Base-by-base conservation (phyloP, 371 early-diverging fungal genomes). In the Polyrhizophydium stewartii region DNA sequence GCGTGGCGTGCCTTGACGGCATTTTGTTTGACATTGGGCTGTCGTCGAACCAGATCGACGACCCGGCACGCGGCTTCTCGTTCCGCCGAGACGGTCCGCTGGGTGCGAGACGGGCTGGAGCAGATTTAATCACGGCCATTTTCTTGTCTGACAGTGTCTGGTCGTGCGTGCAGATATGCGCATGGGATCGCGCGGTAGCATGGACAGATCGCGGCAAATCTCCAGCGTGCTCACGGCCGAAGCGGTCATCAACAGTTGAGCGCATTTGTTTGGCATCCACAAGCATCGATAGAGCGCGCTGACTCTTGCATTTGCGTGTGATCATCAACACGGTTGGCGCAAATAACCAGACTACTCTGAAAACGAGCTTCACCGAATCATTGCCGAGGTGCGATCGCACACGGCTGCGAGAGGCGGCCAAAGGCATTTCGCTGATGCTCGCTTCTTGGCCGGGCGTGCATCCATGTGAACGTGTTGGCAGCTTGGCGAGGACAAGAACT, bases 1-100 rank as follows among this genome's bases (percentile, higher is more conserved):
- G 7, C 28, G 49, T 7, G 28, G 7, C 75, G 10, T 79, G 78
- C 52, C 72, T 86, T 41, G 85, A 87, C 72, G 91, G 89, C 16
- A 80, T 88, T 40, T 75, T 89, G 17, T 83, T 87, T 68, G 91
- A 91, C 63, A 81, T 91, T 59, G 89, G 91, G 45, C 79, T 91
- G 6, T 84, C 83, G 40, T 67, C 72, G 2, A 43, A 60, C 17
- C 75, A 86, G 74, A 61, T 89, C 24, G 85, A 85, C 60, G 77
- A 82, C 5, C 66, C 85, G 22, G 60, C 64, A 22, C 79, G 89
- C 43, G 91, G 91, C 25, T 89, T 91, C 63, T 87, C 88, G 0
- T 86, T 84, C 63, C 70, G 79, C 31, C 59, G 67, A 19, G 87
- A 88, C 33, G 88, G 88, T 0, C 88, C 88, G 1, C 65, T 91